Base-by-base conservation (phyloP, 306 rosid genomes). In the Betula pendula region DNA sequence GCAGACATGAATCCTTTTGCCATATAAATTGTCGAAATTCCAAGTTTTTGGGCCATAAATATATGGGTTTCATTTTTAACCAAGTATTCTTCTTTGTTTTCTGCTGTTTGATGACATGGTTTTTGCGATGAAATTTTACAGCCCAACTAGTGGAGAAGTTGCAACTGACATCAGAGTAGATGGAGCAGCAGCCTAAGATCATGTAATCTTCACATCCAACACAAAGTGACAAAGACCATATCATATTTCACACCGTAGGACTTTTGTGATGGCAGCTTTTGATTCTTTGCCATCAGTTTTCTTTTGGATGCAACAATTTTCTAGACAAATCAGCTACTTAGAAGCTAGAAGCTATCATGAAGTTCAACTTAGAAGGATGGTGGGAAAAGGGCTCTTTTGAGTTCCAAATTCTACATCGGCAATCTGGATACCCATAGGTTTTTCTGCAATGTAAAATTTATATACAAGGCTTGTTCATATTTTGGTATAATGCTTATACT, bases 101-200 rank as follows among this genome's bases (percentile, higher is more conserved):
- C 8, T 67, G 71, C 67, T 59, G 38, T 59, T 59, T 59, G 15
- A 59, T 42, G 49, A 20, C 27, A 42, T 42, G 71, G 47, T 15
- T 67, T 62, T 35, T 42, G 49, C 3, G 7, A 19, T 67, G 71
- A 67, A 67, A 40, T 43, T 22, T 44, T 13, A 13, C 74, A 70
- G 74, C 58, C 74, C 74, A 24, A 47, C 74, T 11, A 70, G 74
- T 44, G 74, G 74, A n/a, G 74, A 47, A 70, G 58, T 47, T 70
- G 58, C 20, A 49, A 45, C 19, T 7, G 40, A 70, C 19, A 13
- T 25, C 12, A 19, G 2, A 47, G 50, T 70, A 25, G 38, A 22
- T 24, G 74, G 52, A 27, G 58, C 16, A 14, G 56, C 19, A 50
- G 55, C 42, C 42, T 38, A 38, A 38, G 42, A 38, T 38, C 42